Base-by-base conservation (phyloP, 1,284 basidiomycete species). In the Cerrena zonata region DNA sequence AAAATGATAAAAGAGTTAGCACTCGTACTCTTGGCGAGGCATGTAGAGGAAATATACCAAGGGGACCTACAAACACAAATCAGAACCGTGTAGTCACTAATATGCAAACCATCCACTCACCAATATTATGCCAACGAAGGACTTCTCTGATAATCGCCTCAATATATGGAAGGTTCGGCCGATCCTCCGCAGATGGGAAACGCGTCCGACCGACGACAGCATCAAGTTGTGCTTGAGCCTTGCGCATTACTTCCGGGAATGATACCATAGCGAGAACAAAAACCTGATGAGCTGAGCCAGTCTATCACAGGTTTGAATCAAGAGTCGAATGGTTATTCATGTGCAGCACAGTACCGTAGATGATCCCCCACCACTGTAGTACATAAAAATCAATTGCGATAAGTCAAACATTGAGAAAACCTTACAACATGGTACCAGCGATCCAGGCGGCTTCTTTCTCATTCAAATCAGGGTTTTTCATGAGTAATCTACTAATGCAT, bases 161-260 rank as follows among this genome's bases (percentile, higher is more conserved):
- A 15, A 68, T 52, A 48, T 64, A 68, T 1, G 66, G 64, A 12
- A 68, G 48, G 10, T 44, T 26, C 1, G 50, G 42, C 3, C 55
- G 24, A 42, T 69, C 67, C 11, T 53, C 56, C 10, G 65, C 58
- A 2, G 46, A 56, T 1, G 68, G 67, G 5, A 67, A 47, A 18
- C 61, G 57, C 10, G 59, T 52, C 3, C 34, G 19, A 10, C 57
- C 59, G 5, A 65, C 51, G 0, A 68, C 58, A 3, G 11, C n/a
- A 43, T 69, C 65, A n/a, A 69, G 54, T 44, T 67, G 63, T 1
- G 27, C 45, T 43, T 67, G 65, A 4, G 61, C 55, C 22, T 55
- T 52, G 12, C 42, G 43, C 37, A 61, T 54, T 13, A 61, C 56
- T 2, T 58, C 44, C 1, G 66, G 67, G 47, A 58, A 53, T 3